These are phyloP conservation scores for Trametes gibbosa DNA, from an alignment of 768 basidiomycete species.

Conservation along the genomic window DNA sequence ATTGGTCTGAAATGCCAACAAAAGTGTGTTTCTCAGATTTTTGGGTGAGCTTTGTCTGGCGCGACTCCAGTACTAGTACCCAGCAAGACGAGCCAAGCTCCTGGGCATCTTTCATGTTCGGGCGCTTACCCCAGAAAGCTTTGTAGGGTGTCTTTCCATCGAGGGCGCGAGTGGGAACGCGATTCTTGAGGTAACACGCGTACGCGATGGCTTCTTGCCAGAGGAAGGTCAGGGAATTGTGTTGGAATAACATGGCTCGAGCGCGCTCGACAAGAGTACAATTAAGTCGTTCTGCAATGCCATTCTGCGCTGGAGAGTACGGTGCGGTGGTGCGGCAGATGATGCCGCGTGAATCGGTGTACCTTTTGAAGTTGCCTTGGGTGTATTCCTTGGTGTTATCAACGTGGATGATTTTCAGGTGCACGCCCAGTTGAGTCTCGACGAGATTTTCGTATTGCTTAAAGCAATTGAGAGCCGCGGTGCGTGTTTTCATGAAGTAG, in stretches of 20 bases:
- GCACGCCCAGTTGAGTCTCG: too few species aligned
- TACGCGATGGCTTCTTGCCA: conserved; percentile 40
- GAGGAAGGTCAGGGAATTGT: conserved; percentile 33
- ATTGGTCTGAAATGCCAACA: conserved; percentile 34
- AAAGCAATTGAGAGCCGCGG: too few species aligned
- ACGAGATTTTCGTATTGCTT: too few species aligned
- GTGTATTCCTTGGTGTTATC: background rate
- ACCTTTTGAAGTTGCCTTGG: background rate
- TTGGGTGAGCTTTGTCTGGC: conserved; percentile 16
- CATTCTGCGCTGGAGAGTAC: conserved; percentile 27
- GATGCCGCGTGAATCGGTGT: background rate
- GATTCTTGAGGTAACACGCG: conserved; percentile 37
- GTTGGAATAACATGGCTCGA: conserved; percentile 10
- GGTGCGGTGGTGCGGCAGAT: background rate
- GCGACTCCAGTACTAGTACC: conserved; percentile 9
- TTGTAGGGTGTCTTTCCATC: conserved; percentile 18
- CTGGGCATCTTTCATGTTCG: conserved; percentile 20
- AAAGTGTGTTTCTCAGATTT: conserved; percentile 21
- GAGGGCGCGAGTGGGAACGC: conserved; percentile 24
- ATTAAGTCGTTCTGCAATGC: conserved; percentile 21
- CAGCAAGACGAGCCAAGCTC: conserved; percentile 15
- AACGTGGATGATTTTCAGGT: too few species aligned
- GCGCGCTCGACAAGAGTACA: background rate
- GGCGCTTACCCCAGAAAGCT: conserved; percentile 14
- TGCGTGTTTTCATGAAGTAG: too few species aligned